Base-by-base conservation (phyloP, 495 filamentous ascomycete genomes). In the Daldinia caldariorum region DNA sequence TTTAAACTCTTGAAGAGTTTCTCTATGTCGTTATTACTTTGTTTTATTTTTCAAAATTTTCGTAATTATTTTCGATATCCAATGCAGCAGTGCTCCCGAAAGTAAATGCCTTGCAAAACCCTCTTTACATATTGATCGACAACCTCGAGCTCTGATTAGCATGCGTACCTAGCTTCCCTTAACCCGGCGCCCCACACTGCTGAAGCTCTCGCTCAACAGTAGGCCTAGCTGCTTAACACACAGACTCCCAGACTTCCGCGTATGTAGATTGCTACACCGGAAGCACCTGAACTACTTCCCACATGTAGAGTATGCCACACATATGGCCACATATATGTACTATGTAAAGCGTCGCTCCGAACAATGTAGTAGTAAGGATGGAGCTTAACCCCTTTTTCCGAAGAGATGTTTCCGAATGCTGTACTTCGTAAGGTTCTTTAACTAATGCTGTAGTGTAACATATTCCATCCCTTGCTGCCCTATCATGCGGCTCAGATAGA, bases 401-500 rank as follows among this genome's bases (percentile, higher is more conserved):
- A 53, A 38, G 35, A 62, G 3, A 53, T 22, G 16, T 16, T 31
- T 63, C 41, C 58, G 54, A 57, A 58, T 14, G 7, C 7, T 56
- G 39, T n/a, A n/a, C n/a, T n/a, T n/a, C n/a, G n/a, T 57, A 50
- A 32, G 22, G 55, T 31, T 29, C 14, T 16, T 56, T 5, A 20
- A 38, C 22, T 57, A n/a, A 49, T 26, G 3, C 26, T 3, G 3
- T 26, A 26, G 26, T 3, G 26, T 26, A 26, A 10, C 57, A 16
- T 51, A 68, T 16, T 16, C 54, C 12, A 4, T 34, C 51, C 50
- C 35, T 35, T 35, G 6, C 26, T 35, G 5, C 26, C 26, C 26
- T 34, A 47, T 18, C 32, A 58, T 69, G 66, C 51, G 66, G 66
- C 66, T 69, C 66, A 69, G 63, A 47, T 12, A 12, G 39, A 41